Evolutionary conservation across 345 rosid species (phyloP).

Genomic region (Hibiscus mutabilis): DNA sequence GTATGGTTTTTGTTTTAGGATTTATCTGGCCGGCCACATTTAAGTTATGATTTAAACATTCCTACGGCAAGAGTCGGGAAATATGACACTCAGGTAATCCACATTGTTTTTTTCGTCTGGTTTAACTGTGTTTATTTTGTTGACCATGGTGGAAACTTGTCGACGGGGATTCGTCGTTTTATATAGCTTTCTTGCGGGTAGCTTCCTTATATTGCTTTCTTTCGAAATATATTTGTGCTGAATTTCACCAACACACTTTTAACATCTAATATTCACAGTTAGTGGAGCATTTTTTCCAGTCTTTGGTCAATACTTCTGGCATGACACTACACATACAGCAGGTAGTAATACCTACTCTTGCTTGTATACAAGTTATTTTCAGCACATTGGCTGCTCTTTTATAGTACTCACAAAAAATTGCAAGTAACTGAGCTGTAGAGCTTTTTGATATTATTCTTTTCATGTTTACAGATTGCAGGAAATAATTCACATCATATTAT

Average conservation of each 20-base stretch:
- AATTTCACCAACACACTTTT: neutral
- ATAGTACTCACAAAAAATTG: no score
- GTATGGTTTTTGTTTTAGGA: slow-evolving; percentile 41
- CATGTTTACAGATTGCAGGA: slow-evolving; percentile 64
- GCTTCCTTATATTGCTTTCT: neutral
- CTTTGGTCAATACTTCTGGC: slow-evolving; percentile 85
- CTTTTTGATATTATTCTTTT: neutral
- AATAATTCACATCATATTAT: slow-evolving; percentile 86
- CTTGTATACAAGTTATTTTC: neutral
- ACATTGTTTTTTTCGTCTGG: slow-evolving; percentile 14
- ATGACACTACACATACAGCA: slow-evolving; percentile 94
- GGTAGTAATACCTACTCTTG: slow-evolving; percentile 30
- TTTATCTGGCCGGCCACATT: slow-evolving; percentile 78
- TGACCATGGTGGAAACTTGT: neutral
- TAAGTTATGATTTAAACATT: slow-evolving; percentile 68
- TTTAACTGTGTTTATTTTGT: no score
- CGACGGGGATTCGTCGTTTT: neutral
- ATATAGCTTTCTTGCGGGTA: no score
- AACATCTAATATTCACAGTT: slow-evolving; percentile 35
- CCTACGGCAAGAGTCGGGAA: slow-evolving; percentile 79
- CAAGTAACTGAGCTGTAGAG: neutral
- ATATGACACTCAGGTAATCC: slow-evolving; percentile 75
- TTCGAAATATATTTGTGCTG: neutral
- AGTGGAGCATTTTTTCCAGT: slow-evolving; percentile 95
- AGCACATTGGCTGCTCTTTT: neutral